phyloP scores from a whole-genome alignment of 1,284 basidiomycete genomes.

The Apiotrichum sp. region DNA sequence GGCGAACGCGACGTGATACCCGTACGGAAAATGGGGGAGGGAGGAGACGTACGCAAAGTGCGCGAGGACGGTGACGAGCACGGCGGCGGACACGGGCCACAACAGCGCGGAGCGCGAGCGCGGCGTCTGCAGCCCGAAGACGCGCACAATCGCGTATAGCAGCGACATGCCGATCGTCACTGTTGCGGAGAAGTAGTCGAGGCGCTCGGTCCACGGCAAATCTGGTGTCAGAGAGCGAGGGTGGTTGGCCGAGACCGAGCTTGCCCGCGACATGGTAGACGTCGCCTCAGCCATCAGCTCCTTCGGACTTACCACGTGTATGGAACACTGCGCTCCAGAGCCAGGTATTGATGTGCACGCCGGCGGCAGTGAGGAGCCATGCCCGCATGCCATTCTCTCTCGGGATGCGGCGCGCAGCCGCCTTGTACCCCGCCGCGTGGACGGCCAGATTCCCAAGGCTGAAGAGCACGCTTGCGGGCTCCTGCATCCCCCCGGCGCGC shows the following conservation, averaged over 20 bases:
- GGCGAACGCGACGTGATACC: conserved; percentile 90
- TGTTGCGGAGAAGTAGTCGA: conserved; percentile 95
- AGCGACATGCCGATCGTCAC: conserved; percentile 69
- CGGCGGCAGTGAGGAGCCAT: conserved; percentile 65
- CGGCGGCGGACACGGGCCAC: conserved; percentile 18
- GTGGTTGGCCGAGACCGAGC: background rate
- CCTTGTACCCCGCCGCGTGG: conserved; percentile 58
- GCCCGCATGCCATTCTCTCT: conserved; percentile 61
- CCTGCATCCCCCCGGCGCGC: conserved; percentile 78
- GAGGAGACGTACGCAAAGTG: conserved; percentile 53
- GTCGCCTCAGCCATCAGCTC: background rate
- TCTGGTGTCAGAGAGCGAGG: conserved; percentile 7
- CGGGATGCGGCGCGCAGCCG: conserved; percentile 53
- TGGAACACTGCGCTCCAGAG: conserved; percentile 89
- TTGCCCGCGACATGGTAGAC: background rate
- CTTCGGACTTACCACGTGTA: conserved; percentile 60
- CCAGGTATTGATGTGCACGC: conserved; percentile 84
- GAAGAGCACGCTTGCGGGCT: conserved; percentile 87
- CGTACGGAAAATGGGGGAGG: conserved; percentile 74
- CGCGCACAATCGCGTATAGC: conserved; percentile 66
- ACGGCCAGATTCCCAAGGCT: conserved; percentile 75
- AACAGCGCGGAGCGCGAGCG: conserved; percentile 18
- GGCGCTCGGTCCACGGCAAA: conserved; percentile 69
- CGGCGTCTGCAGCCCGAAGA: conserved; percentile 58
- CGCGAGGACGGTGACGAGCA: conserved; percentile 28